Conservation (phyloP, 352 stramenopile species). For the Pythium brachiatum region DNA sequence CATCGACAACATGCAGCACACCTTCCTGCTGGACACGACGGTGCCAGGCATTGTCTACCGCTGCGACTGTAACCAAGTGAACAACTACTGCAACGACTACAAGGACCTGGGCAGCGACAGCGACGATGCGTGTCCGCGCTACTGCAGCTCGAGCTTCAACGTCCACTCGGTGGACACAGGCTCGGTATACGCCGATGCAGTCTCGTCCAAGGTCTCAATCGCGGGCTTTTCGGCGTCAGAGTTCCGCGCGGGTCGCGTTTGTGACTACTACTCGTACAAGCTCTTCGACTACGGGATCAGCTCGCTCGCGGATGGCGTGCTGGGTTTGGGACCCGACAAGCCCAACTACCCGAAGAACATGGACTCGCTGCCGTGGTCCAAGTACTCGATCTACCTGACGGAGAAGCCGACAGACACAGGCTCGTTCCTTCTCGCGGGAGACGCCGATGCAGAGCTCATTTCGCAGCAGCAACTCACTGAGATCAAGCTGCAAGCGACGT, state of each 20-base stretch:
- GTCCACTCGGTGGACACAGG: background rate
- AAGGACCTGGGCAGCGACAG: background rate
- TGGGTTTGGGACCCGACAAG: slow-evolving; percentile 4
- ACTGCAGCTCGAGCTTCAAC: background rate
- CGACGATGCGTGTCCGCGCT: background rate
- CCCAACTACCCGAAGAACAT: background rate
- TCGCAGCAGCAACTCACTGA: background rate
- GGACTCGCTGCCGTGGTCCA: slow-evolving; percentile 13
- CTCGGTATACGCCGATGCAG: background rate
- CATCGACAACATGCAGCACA: background rate
- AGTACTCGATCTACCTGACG: slow-evolving; percentile 14
- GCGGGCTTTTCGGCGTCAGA: slow-evolving; percentile 1
- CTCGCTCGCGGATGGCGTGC: background rate
- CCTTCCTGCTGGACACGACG: background rate
- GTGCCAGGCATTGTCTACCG: background rate
- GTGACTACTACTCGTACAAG: background rate
- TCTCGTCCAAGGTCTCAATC: slow-evolving; percentile 6
- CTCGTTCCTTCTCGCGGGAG: slow-evolving; percentile 5
- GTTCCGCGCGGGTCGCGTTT: slow-evolving; percentile 8
- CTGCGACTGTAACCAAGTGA: background rate
- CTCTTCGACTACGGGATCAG: background rate
- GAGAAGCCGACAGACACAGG: background rate
- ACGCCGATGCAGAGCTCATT: slow-evolving; percentile 2
- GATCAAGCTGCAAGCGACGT: slow-evolving; percentile 1
- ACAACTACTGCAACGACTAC: background rate